Percentiles rank a stretch among this genome's conserved stretches.
These are phyloP conservation scores for Rhynchospora breviuscula DNA, from an alignment of 176 grass and related monocot species.

Conservation along the genomic window DNA sequence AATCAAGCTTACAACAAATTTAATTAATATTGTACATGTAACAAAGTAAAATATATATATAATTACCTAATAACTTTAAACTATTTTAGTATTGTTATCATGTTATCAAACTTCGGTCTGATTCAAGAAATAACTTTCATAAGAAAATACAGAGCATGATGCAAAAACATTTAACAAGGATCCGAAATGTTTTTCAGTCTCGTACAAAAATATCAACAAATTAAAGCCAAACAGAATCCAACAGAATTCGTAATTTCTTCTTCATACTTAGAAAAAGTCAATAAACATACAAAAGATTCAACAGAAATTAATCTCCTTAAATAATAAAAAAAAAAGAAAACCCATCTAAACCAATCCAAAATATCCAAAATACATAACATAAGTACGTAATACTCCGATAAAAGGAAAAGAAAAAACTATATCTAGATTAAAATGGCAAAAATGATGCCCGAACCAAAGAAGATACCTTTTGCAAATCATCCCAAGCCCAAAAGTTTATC, in stretches of 20 bases:
- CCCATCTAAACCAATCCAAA: slow-evolving; percentile 5
- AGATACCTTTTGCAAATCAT: slow-evolving; percentile 2
- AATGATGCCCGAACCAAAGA: slow-evolving; percentile 9
- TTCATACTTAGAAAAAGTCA: neutral
- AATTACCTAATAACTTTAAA: neutral
- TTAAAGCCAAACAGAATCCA: neutral
- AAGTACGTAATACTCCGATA: neutral
- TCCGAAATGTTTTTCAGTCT: slow-evolving; percentile 8
- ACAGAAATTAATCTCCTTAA: neutral
- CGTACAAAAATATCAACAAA: slow-evolving; percentile 3
- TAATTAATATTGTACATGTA: neutral
- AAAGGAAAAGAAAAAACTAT: neutral
- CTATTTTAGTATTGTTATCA: neutral
- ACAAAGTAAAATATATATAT: neutral
- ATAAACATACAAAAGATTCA: neutral
- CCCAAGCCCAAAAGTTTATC: neutral
- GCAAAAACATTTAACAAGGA: neutral
- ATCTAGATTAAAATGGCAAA: slow-evolving; percentile 3
- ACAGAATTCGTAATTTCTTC: neutral
- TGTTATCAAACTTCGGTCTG: slow-evolving; percentile 1
- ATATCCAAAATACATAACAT: slow-evolving; percentile 1
- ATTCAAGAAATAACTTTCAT: slow-evolving; percentile 11
- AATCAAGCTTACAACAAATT: neutral
- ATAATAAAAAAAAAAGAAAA: neutral
- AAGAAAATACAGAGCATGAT: neutral